Percentiles rank a stretch among this genome's conserved stretches.
These are phyloP conservation scores for Candida ponderosae DNA, from an alignment of 805 yeast species.

Conservation along the genomic window DNA sequence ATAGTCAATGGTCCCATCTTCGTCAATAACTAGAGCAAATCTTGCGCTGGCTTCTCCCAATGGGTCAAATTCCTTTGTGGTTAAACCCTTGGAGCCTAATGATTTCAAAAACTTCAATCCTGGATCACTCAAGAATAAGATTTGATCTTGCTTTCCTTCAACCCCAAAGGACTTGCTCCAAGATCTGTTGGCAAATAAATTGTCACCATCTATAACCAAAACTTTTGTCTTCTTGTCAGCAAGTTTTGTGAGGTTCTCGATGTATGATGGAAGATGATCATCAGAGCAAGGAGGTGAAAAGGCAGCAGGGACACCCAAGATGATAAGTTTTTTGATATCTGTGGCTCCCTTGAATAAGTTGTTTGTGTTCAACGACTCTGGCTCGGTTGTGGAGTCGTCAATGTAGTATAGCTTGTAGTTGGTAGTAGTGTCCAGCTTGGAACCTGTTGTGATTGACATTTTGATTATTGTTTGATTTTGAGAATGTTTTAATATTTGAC, in stretches of 20 bases:
- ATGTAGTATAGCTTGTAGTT: conserved; percentile 24
- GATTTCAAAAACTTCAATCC: conserved; percentile 44
- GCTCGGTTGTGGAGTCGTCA: conserved; percentile 15
- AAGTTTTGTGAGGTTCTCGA: conserved; percentile 38
- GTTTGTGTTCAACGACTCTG: conserved; percentile 19
- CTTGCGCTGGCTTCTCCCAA: conserved; percentile 45
- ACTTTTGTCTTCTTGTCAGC: conserved; percentile 50
- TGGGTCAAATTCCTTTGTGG: conserved; percentile 43
- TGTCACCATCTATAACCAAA: conserved; percentile 55
- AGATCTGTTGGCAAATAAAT: conserved; percentile 61
- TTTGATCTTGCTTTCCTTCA: conserved; percentile 22
- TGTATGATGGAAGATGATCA: conserved; percentile 57
- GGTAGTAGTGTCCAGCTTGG: neutral
- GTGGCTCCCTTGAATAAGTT: conserved; percentile 19
- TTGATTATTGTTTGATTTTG: neutral
- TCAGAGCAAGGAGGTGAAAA: conserved; percentile 78
- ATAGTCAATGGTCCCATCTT: conserved; percentile 42
- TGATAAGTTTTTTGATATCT: conserved; percentile 44
- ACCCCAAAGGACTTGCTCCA: conserved; percentile 41
- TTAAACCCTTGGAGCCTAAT: conserved; percentile 46
- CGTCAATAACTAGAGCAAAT: conserved; percentile 58
- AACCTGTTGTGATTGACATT: conserved; percentile 5
- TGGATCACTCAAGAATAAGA: conserved; percentile 59
- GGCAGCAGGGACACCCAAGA: conserved; percentile 79
- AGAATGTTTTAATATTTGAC: too few species aligned